Percentiles rank a stretch among this genome's conserved stretches.
Conservation (phyloP, 768 basidiomycete species). For the Pholiota conissans region DNA sequence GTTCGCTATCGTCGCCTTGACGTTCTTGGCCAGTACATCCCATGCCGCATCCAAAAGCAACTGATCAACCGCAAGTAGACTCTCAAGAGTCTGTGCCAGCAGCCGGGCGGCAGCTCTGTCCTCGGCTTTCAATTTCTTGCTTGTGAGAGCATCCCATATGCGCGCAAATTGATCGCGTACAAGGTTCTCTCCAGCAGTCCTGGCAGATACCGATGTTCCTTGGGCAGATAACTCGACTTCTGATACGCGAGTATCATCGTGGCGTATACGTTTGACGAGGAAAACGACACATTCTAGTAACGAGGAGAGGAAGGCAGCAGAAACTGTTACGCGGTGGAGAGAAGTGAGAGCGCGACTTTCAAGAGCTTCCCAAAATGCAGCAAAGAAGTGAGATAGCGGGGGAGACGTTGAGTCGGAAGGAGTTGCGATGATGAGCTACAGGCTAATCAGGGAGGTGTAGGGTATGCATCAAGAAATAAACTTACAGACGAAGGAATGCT, state of each 20-base stretch:
- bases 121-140: constrained; percentile 46
- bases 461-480: neutral
- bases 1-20: constrained; percentile 24
- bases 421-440: constrained; percentile 30
- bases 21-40: constrained; percentile 34
- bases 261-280: constrained; percentile 44
- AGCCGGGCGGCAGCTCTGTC: constrained; percentile 40
- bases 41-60: constrained; percentile 54
- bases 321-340: constrained; percentile 49
- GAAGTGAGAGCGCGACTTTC: constrained; percentile 65
- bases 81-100: constrained; percentile 40
- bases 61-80: constrained; percentile 33
- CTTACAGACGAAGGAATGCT: constrained; percentile 73
- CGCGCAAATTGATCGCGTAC: constrained; percentile 45
- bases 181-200: constrained; percentile 24
- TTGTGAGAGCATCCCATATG: constrained; percentile 49
- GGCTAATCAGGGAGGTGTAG: too few relatives aligned
- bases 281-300: constrained; percentile 72
- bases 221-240: constrained; percentile 5
- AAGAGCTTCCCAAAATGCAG: constrained; percentile 82
- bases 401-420: constrained; percentile 6
- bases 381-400: constrained; percentile 54
- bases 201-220: neutral
- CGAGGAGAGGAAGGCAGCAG: constrained; percentile 67
- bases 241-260: constrained; percentile 12